A percentile compares a stretch with the other conserved stretches of the same genome.
Conservation (phyloP, 495 filamentous ascomycete genomes). For the Aspergillus sclerotiicarbonarius region DNA sequence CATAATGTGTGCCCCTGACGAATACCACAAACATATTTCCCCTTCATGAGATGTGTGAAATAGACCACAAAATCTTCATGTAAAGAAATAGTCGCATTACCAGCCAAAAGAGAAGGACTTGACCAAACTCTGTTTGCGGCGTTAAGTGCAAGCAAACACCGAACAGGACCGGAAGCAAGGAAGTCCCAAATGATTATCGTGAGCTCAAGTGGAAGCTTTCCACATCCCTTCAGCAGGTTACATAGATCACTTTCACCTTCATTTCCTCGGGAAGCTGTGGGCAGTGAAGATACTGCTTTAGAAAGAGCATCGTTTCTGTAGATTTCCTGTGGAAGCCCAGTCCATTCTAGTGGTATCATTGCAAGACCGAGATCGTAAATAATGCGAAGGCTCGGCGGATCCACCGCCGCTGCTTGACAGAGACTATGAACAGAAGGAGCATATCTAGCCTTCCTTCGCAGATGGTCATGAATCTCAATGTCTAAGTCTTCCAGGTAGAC, state of each 20-base stretch:
- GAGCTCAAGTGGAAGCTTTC: not conserved
- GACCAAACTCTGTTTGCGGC: not conserved
- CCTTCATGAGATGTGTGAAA: not conserved
- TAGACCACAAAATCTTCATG: not conserved
- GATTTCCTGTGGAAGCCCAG: not conserved
- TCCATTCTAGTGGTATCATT: not conserved
- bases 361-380: not conserved
- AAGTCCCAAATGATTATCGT: not conserved
- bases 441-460: too few species aligned
- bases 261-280: not conserved
- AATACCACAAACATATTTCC: constrained; percentile 8
- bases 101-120: not conserved
- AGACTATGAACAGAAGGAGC: too few species aligned
- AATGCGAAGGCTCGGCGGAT: not conserved
- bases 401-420: too few species aligned
- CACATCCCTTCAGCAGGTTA: not conserved
- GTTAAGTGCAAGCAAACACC: not conserved
- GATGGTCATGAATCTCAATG: too few species aligned
- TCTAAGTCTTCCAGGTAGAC: too few species aligned
- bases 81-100: constrained; percentile 3
- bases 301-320: not conserved
- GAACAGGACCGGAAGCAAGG: not conserved
- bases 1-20: not conserved
- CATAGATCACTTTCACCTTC: not conserved
- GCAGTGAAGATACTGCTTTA: not conserved